Percentiles rank a stretch among this genome's conserved stretches.
Conservation (phyloP, 257 asterid species). For the Ilex aquifolium region DNA sequence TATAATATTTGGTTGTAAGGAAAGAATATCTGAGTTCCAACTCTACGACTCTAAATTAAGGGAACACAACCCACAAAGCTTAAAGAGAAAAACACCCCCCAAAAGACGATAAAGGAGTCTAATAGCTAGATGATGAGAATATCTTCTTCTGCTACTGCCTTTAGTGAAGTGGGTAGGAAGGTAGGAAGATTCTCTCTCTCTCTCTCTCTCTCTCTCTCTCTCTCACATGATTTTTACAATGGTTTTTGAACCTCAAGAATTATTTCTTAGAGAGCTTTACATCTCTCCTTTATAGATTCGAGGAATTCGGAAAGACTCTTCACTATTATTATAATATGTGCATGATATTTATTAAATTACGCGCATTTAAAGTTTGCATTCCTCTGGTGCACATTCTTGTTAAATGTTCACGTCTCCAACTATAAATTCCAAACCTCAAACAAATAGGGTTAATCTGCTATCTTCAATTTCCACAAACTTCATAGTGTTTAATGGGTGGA, state of each 20-base stretch:
- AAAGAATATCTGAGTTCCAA: constrained; percentile 69
- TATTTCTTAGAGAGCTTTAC: too few relatives aligned
- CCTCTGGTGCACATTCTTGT: too few relatives aligned
- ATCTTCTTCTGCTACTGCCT: constrained; percentile 83
- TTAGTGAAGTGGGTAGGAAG: constrained; percentile 83
- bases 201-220: constrained; percentile 19
- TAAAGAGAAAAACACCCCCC: constrained; percentile 38
- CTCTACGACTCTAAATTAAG: constrained; percentile 55
- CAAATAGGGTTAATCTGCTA: too few relatives aligned
- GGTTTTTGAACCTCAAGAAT: constrained; percentile 8
- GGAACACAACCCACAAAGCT: constrained; percentile 34
- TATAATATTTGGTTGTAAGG: constrained; percentile 33
- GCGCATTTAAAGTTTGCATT: too few relatives aligned
- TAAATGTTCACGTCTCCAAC: too few relatives aligned
- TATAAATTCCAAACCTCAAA: too few relatives aligned
- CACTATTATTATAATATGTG: too few relatives aligned
- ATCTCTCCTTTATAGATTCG: too few relatives aligned
- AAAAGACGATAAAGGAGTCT: constrained; percentile 41
- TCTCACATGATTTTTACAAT: background rate
- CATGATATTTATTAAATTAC: too few relatives aligned
- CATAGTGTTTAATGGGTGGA: too few relatives aligned
- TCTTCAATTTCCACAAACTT: too few relatives aligned
- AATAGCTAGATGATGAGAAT: constrained; percentile 32
- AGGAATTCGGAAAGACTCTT: too few relatives aligned
- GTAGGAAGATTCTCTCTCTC: constrained; percentile 52